Evolutionary conservation across 169 alveolate species (phyloP).

Genomic region (Plasmodium vivax): DNA sequence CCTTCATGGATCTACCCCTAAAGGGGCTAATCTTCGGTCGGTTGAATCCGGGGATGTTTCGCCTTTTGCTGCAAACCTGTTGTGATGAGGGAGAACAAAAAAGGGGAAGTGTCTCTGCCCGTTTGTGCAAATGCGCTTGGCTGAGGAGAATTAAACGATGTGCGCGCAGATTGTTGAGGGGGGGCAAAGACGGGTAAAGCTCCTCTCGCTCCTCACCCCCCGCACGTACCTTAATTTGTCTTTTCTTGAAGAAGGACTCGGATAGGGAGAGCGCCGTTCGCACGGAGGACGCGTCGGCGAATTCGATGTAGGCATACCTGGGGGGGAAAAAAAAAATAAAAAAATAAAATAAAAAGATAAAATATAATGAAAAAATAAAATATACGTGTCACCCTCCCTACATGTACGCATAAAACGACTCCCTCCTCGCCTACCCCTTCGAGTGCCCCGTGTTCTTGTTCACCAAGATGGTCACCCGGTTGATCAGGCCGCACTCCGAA

Average conservation of each 20-base stretch:
- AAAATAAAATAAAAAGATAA: too few relatives aligned
- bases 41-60: conserved; percentile 87
- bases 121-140: not conserved
- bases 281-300: conserved; percentile 88
- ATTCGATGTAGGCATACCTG: conserved; percentile 94
- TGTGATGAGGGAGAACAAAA: not conserved
- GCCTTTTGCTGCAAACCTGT: conserved; percentile 87
- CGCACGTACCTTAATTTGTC: conserved; percentile 89
- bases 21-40: conserved; percentile 56
- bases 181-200: not conserved
- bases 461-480: conserved; percentile 93
- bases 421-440: conserved; percentile 82
- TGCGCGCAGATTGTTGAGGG: not conserved
- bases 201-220: not conserved
- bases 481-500: conserved; percentile 91
- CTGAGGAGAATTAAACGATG: not conserved
- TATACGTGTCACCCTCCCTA: not conserved
- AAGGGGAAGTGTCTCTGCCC: not conserved
- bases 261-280: conserved; percentile 89
- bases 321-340: not conserved
- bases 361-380: not conserved
- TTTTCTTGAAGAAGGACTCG: conserved; percentile 91
- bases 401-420: not conserved
- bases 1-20: conserved; percentile 59
- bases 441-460: conserved; percentile 94